phyloP scores from a whole-genome alignment of 352 stramenopile genomes.

The Phytophthora palmivora region DNA sequence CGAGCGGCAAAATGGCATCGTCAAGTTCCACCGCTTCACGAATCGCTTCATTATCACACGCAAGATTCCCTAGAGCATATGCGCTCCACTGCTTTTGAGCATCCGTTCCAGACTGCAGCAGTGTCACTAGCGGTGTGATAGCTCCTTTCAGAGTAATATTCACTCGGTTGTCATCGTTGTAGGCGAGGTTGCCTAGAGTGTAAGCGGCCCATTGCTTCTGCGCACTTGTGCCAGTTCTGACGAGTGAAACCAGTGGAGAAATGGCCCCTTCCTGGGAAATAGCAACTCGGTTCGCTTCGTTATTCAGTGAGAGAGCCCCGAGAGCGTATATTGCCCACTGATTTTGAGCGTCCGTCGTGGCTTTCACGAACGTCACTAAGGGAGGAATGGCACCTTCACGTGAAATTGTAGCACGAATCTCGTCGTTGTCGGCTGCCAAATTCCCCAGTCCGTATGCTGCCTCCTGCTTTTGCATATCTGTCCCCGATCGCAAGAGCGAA shows the following conservation, averaged over 20 bases:
- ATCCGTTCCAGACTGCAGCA: slow-evolving; percentile 16
- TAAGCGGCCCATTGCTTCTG: slow-evolving; percentile 32
- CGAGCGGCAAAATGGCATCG: slow-evolving; percentile 22
- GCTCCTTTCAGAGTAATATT: slow-evolving; percentile 20
- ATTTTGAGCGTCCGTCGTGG: slow-evolving; percentile 27
- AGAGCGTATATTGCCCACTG: slow-evolving; percentile 30
- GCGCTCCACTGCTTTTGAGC: slow-evolving; percentile 28
- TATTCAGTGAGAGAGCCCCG: slow-evolving; percentile 15
- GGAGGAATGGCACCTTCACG: slow-evolving; percentile 28
- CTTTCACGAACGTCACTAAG: slow-evolving; percentile 25
- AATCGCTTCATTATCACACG: slow-evolving; percentile 17
- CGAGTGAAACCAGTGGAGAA: slow-evolving; percentile 16
- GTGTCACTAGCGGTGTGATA: slow-evolving; percentile 15
- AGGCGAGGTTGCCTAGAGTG: slow-evolving; percentile 25
- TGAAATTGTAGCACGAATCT: slow-evolving; percentile 6
- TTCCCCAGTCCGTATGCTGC: slow-evolving; percentile 26
- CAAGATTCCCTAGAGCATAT: slow-evolving; percentile 26
- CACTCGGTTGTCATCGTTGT: slow-evolving; percentile 26
- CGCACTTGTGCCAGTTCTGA: slow-evolving; percentile 5
- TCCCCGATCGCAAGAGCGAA: slow-evolving; percentile 19
- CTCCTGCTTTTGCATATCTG: slow-evolving; percentile 29
- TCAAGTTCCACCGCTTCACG: slow-evolving; percentile 8
- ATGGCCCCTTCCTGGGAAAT: slow-evolving; percentile 31
- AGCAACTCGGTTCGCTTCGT: slow-evolving; percentile 21
- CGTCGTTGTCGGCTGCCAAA: slow-evolving; percentile 15